Percentiles rank a stretch among this genome's conserved stretches.
Evolutionary conservation across 192 early-diverging fungal species (phyloP).

Genomic region (Mortierella claussenii): DNA sequence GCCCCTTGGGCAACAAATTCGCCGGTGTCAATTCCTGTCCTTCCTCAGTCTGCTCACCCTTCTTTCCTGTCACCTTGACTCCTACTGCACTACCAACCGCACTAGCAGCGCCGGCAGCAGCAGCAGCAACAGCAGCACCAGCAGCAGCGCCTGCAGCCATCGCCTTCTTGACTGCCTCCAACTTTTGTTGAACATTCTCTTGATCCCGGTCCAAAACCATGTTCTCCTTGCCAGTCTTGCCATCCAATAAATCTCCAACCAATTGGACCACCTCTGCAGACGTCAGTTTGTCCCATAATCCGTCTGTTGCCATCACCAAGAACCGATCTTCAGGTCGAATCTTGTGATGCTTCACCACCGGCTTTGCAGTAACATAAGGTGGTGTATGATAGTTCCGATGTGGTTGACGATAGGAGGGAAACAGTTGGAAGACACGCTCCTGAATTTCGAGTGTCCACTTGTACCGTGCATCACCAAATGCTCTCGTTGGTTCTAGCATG

Average conservation of each 20-base stretch:
- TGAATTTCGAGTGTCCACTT: slow-evolving; percentile 48
- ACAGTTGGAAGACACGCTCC: slow-evolving; percentile 47
- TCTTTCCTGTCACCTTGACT: slow-evolving; percentile 40
- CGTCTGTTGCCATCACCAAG: slow-evolving; percentile 86
- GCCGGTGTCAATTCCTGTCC: slow-evolving; percentile 41
- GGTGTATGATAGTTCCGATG: slow-evolving; percentile 66
- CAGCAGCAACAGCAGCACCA: too few species aligned
- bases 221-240: slow-evolving; percentile 33
- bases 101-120: too few species aligned
- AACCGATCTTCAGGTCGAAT: slow-evolving; percentile 72
- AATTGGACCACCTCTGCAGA: slow-evolving; percentile 68
- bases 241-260: slow-evolving; percentile 59
- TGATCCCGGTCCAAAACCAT: slow-evolving; percentile 17
- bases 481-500: slow-evolving; percentile 58
- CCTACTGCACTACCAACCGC: too few species aligned
- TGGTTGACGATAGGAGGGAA: slow-evolving; percentile 49
- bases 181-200: slow-evolving; percentile 6
- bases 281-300: slow-evolving; percentile 81
- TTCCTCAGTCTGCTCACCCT: slow-evolving; percentile 26
- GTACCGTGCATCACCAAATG: slow-evolving; percentile 76
- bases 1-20: slow-evolving; percentile 39
- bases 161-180: too few species aligned
- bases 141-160: slow-evolving; percentile 9
- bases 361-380: slow-evolving; percentile 84
- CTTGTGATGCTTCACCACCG: slow-evolving; percentile 73